phyloP scores from a whole-genome alignment of 2,329 filamentous ascomycete genomes.

The Trichocomaceae sp. region DNA sequence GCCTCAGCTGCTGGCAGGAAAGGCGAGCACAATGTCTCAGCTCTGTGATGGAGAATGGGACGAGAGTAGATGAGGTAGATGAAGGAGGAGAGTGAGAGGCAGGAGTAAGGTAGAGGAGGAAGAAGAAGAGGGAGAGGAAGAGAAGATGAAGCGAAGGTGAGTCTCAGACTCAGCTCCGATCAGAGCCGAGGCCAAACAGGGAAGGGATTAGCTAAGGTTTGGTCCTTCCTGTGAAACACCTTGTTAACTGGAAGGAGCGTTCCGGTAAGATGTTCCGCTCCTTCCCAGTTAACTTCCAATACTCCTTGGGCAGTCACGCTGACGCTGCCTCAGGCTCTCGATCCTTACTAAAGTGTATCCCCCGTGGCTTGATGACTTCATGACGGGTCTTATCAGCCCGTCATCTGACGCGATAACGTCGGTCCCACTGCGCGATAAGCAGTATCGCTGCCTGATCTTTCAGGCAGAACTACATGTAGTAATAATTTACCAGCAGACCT shows the following conservation, averaged over 20 bases:
- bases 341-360: neutral
- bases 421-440: slow-evolving; percentile 3
- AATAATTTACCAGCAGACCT: neutral
- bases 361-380: neutral
- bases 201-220: neutral
- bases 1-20: neutral
- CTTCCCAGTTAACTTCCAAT: neutral
- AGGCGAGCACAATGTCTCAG: neutral
- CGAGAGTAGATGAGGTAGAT: neutral
- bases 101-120: neutral
- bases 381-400: neutral
- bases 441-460: neutral
- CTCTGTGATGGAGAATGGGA: neutral
- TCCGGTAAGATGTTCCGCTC: slow-evolving; percentile 4
- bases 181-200: slow-evolving; percentile 3
- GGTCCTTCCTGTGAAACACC: neutral
- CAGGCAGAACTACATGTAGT: neutral
- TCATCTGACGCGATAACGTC: slow-evolving; percentile 11
- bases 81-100: no score
- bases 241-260: neutral
- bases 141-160: neutral
- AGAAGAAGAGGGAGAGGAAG: neutral
- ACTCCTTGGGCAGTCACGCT: slow-evolving; percentile 2
- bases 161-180: neutral
- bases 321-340: neutral